phyloP scores from a whole-genome alignment of 73 alveolate genomes.

The Paramecium sexaurelia region DNA sequence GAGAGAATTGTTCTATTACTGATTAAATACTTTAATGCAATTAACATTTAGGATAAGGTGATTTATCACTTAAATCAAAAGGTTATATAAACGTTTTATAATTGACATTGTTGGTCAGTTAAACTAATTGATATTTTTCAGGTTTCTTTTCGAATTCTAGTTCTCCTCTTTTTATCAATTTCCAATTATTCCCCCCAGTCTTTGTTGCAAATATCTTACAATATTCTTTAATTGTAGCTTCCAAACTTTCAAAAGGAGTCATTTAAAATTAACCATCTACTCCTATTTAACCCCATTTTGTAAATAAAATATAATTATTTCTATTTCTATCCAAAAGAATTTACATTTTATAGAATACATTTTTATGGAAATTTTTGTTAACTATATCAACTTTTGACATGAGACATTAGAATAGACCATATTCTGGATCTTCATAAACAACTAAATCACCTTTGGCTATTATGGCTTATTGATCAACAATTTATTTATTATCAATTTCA shows the following conservation, averaged over 20 bases:
- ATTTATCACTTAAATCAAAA: not conserved
- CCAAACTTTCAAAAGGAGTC: constrained; percentile 88
- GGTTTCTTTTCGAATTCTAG: not conserved
- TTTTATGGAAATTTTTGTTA: constrained; percentile 93
- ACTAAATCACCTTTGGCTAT: not conserved
- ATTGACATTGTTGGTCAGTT: not conserved
- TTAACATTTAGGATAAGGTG: not conserved
- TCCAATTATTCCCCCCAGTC: constrained; percentile 18
- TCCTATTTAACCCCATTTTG: constrained; percentile 98
- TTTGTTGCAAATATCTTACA: constrained; percentile 76
- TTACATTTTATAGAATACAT: constrained; percentile 95
- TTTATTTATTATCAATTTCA: not conserved
- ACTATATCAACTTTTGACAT: constrained; percentile 95
- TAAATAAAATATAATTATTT: constrained; percentile 91
- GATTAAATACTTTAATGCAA: not conserved
- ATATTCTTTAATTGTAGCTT: constrained; percentile 90
- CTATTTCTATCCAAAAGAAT: constrained; percentile 89
- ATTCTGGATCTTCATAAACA: not conserved
- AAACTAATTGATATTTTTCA: not conserved
- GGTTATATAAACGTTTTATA: not conserved
- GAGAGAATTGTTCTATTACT: not conserved
- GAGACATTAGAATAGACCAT: constrained; percentile 85
- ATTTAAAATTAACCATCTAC: constrained; percentile 94
- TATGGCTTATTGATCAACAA: not conserved
- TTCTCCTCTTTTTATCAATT: not conserved